Base-by-base conservation (phyloP, 2,329 filamentous ascomycete genomes). In the Ophiocordyceps camponoti-floridani region DNA sequence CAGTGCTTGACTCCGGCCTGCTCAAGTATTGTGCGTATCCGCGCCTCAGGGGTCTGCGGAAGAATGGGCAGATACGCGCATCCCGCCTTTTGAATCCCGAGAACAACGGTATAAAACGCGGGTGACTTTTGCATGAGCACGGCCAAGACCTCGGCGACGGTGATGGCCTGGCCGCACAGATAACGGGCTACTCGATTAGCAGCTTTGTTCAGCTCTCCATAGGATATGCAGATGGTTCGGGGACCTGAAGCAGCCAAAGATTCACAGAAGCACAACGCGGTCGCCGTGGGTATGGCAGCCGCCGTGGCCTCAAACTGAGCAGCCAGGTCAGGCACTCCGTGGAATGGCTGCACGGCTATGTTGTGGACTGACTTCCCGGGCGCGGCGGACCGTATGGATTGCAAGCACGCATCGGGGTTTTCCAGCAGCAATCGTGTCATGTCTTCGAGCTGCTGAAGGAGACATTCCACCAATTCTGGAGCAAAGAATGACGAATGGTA, bases 41-140 rank as follows among this genome's bases (percentile, higher is more conserved):
- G 69, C 10, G 75, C 69, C 1, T 55, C 19, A 0, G 86, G 84
- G 0, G 79, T 82, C n/a, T 72, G 76, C 1, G 84, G 82, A 1
- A 84, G 69, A 4, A 94, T 67, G 0, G 86, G 85, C n/a, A 94
- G 62, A 54, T 93, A 91, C 8, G 79, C 84, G 53, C 78, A 79
- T 9, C 85, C 84, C 5, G 76, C 65, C 54, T 93, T 93, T 30
- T 85, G 59, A 19, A 80, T 72, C 1, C 77, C 86, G 28, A 94
- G 65, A 26, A 94, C 84, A 0, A 77, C 70, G 27, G 79, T 67
- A 54, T 94, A 94, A 0, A 93, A 62, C 26, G 77, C 59, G 1
- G 77, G 58, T 0, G 80, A 88, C 56, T 91, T 93, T 19, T 88
- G 75, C 73, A 93, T 79, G 41, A 81, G 67, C 41, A 94, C 73